Evolutionary conservation across 2,329 filamentous ascomycete genomes (phyloP).

Genomic region (Polychaeton citri): DNA sequence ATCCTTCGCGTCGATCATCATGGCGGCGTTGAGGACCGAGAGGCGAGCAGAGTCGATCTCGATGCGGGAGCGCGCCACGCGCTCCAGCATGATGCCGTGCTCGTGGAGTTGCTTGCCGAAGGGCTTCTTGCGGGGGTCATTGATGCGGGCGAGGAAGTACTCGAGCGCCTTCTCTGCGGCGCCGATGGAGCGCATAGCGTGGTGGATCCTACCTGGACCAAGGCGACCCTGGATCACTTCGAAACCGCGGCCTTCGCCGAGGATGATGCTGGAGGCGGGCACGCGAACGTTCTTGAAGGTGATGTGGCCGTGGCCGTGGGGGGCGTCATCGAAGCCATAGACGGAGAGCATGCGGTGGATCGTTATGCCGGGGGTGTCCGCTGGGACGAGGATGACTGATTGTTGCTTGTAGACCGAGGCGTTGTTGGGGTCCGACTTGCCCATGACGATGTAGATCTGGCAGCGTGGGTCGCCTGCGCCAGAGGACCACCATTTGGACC

Average conservation of each 20-base stretch:
- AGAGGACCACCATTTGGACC: constrained; percentile 98
- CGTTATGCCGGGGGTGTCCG: constrained; percentile 70
- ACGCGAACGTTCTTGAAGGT: constrained; percentile 82
- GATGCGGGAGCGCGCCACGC: constrained; percentile 81
- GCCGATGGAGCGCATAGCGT: constrained; percentile 91
- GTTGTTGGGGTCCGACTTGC: constrained; percentile 70
- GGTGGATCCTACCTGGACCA: constrained; percentile 90
- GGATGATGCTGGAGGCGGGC: constrained; percentile 68
- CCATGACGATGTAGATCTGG: constrained; percentile 92
- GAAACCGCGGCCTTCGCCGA: constrained; percentile 88
- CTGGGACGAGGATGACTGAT: constrained; percentile 81
- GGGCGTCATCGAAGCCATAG: constrained; percentile 96
- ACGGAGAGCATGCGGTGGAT: constrained; percentile 87
- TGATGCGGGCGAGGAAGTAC: constrained; percentile 88
- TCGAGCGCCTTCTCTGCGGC: constrained; percentile 82
- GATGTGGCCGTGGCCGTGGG: constrained; percentile 92
- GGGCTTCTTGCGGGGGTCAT: constrained; percentile 79
- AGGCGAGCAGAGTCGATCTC: constrained; percentile 89
- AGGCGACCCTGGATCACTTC: constrained; percentile 97
- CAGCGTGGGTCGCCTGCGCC: constrained; percentile 88
- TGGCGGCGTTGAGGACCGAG: constrained; percentile 82
- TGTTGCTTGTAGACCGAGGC: constrained; percentile 75
- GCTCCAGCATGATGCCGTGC: constrained; percentile 90
- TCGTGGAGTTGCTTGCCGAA: constrained; percentile 79
- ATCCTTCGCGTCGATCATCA: constrained; percentile 81